These are phyloP conservation scores for Litsea cubeba DNA, from an alignment of 164 flowering plant species.

Conservation along the genomic window DNA sequence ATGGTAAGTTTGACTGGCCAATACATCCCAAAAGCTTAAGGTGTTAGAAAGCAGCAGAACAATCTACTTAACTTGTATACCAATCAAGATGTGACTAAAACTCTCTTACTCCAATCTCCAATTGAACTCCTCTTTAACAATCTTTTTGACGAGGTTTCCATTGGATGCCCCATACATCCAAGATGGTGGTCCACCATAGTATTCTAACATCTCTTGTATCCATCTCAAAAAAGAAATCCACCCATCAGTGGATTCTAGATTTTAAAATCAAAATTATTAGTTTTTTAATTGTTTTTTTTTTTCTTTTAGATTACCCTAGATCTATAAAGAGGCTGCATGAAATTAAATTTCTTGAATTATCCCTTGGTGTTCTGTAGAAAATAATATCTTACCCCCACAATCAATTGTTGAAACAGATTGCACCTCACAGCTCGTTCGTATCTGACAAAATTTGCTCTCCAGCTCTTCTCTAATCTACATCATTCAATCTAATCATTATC, in stretches of 20 bases:
- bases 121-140: no score
- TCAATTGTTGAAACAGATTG: conserved; percentile 44
- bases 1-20: no score
- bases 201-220: no score
- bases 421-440: conserved; percentile 57
- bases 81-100: no score
- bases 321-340: conserved; percentile 2
- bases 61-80: no score
- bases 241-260: not conserved
- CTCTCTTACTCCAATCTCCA: no score
- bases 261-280: not conserved
- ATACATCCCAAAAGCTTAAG: no score
- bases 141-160: no score
- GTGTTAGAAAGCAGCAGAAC: no score
- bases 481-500: conserved; percentile 1
- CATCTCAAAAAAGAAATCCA: no score
- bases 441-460: conserved; percentile 52
- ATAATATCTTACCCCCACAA: conserved; percentile 39
- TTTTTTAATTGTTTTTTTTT: not conserved
- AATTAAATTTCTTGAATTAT: not conserved
- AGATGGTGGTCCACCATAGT: no score
- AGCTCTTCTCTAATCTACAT: conserved; percentile 59
- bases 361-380: not conserved
- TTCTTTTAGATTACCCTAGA: not conserved
- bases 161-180: no score